phyloP scores from a whole-genome alignment of 2,329 filamentous ascomycete genomes.

The Clonostachys sp. region DNA sequence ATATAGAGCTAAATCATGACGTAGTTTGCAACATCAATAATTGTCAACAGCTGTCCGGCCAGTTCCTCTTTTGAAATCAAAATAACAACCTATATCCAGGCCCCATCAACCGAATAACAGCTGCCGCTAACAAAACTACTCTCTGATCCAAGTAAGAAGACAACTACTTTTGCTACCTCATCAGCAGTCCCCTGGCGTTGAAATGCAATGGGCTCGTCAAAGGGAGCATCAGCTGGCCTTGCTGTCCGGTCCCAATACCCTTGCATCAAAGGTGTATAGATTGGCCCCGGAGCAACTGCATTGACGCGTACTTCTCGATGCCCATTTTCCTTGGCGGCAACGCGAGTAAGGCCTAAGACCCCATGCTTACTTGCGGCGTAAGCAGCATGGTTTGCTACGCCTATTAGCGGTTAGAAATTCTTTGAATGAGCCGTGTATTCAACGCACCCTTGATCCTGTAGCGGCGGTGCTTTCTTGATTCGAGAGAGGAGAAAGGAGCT shows the following conservation, averaged over 20 bases:
- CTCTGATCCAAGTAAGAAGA: constrained; percentile 26
- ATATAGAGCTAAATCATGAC: too few species aligned
- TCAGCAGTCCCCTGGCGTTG: constrained; percentile 35
- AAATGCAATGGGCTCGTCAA: constrained; percentile 35
- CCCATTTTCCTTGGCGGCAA: constrained; percentile 32
- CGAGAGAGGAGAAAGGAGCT: constrained; percentile 2
- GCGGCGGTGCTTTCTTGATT: not conserved
- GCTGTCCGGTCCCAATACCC: constrained; percentile 27
- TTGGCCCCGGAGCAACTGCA: constrained; percentile 41
- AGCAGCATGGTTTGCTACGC: constrained; percentile 25
- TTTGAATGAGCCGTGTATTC: not conserved
- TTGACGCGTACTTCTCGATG: constrained; percentile 37
- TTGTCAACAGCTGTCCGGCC: too few species aligned
- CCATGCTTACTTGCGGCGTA: constrained; percentile 33
- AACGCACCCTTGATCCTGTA: not conserved
- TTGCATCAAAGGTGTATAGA: constrained; percentile 44
- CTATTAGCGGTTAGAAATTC: constrained; percentile 6
- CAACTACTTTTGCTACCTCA: constrained; percentile 25
- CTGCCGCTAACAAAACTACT: constrained; percentile 28
- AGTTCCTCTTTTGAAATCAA: too few species aligned
- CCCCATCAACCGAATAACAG: constrained; percentile 40
- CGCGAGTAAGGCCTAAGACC: constrained; percentile 26
- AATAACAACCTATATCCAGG: constrained; percentile 17
- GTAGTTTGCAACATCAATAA: too few species aligned
- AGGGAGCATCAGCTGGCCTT: constrained; percentile 26